Evolutionary conservation across 2,329 filamentous ascomycete genomes (phyloP), one percentile per base, ranked within the genome.

Genomic region (Fusarium dlaminii): DNA sequence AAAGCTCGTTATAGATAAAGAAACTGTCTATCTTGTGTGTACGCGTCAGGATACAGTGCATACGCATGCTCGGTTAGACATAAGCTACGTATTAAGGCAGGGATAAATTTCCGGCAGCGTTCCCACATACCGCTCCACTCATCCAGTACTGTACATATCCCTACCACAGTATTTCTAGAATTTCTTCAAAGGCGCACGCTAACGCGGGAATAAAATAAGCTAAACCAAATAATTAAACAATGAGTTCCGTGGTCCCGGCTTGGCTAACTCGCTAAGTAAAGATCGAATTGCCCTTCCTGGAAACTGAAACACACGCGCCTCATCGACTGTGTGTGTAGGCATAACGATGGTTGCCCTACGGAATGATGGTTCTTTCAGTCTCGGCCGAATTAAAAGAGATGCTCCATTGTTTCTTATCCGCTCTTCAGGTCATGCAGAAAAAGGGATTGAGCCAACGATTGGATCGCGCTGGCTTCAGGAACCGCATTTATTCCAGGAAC

Each of bases 231-330:
- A 48, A 68, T 68, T 51, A 68, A 69, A 40, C 64, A 56, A 59
- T 27, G 29, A 61, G 42, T 63, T 63, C 62, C 68, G 68, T 40
- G 51, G 37, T 74, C 63, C 75, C 72, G 73, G 68, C 73, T 77
- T 76, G 75, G 75, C 75, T 51, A 34, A 32, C 54, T 55, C 42
- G 66, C 49, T 57, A 63, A 39, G 45, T 24, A 42, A 37, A 66
- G 45, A 58, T 66, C 67, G 61, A 65, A 63, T 51, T 30, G 58
- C 61, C 32, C 18, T 27, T 34, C 29, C 24, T 54, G 45, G 55
- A 45, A 42, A 43, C 32, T 49, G 55, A 70, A 71, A 70, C 66
- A 48, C 30, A 30, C 49, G 9, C 36, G 55, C 30, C 52, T 56
- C 24, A 37, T 34, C 32, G 54, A 45, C 29, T 24, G 42, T 45